Evolutionary conservation across 148 eudicot species (phyloP).

Genomic region (Fallopia convolvulus): DNA sequence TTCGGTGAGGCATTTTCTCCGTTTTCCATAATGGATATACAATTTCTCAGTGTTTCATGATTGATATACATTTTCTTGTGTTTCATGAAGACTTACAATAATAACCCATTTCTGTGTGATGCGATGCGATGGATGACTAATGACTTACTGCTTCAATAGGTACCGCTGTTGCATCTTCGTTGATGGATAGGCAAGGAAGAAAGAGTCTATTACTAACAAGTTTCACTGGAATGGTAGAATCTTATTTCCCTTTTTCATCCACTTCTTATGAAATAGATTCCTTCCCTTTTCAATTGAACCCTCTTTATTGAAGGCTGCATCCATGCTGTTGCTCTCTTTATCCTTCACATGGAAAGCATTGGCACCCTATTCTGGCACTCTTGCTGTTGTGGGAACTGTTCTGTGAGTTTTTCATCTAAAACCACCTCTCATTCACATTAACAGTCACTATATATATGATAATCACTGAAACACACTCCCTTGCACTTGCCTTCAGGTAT

Average conservation of each 20-base stretch:
- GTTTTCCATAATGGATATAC: background rate
- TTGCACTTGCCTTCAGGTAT: slow-evolving; percentile 37
- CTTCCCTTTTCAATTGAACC: background rate
- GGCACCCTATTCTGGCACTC: slow-evolving; percentile 92
- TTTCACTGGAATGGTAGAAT: slow-evolving; percentile 84
- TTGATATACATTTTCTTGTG: background rate
- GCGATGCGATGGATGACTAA: slow-evolving; percentile 3
- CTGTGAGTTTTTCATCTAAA: slow-evolving; percentile 45
- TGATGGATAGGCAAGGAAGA: slow-evolving; percentile 96
- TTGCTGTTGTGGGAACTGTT: slow-evolving; percentile 90
- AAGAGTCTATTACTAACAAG: slow-evolving; percentile 85
- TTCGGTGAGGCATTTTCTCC: slow-evolving; percentile 41
- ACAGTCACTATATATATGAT: background rate
- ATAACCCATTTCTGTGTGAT: background rate
- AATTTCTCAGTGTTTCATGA: background rate
- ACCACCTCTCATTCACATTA: background rate
- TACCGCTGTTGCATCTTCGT: slow-evolving; percentile 75
- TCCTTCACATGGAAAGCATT: slow-evolving; percentile 71
- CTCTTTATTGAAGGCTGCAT: slow-evolving; percentile 56
- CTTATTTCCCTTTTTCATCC: background rate
- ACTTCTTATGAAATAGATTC: background rate
- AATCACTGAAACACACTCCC: background rate
- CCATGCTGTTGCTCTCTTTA: slow-evolving; percentile 85
- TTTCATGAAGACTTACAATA: background rate
- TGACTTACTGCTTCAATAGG: slow-evolving; percentile 38